phyloP scores from a whole-genome alignment of 352 stramenopile species.

The Aphanomyces invadans region DNA sequence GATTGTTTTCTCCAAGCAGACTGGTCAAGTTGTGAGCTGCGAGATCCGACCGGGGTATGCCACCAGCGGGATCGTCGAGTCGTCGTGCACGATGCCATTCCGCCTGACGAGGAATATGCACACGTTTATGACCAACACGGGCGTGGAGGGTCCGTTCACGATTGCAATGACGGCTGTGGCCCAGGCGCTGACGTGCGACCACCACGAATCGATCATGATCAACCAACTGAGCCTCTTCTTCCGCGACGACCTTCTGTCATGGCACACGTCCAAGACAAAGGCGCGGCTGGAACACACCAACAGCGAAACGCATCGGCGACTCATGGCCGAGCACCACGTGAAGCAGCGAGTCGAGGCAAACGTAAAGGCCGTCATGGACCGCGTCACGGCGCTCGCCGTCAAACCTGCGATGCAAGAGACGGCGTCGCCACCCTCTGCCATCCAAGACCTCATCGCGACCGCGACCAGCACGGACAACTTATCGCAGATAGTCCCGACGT shows the following conservation, averaged over 20 bases:
- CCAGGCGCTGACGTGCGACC: conserved; percentile 73
- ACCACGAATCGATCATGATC: conserved; percentile 53
- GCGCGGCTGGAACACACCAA: conserved; percentile 27
- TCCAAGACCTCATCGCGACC: conserved; percentile 69
- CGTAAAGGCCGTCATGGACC: conserved; percentile 72
- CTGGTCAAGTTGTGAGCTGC: conserved; percentile 72
- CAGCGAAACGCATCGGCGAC: conserved; percentile 36
- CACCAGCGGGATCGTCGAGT: conserved; percentile 72
- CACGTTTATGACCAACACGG: conserved; percentile 77
- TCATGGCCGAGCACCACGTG: conserved; percentile 57
- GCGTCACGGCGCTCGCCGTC: conserved; percentile 64
- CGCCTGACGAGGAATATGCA: conserved; percentile 83
- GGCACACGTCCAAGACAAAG: conserved; percentile 80
- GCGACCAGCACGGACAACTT: conserved; percentile 72
- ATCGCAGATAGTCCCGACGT: conserved; percentile 82
- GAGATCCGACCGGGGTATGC: conserved; percentile 80
- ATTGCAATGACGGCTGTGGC: conserved; percentile 73
- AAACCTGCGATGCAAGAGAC: conserved; percentile 29
- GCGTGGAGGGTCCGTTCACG: conserved; percentile 81
- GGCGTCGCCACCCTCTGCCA: conserved; percentile 43
- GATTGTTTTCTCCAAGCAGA: conserved; percentile 71
- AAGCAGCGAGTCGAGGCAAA: conserved; percentile 82
- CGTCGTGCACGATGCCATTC: conserved; percentile 80
- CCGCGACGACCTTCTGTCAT: conserved; percentile 80
- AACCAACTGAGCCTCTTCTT: conserved; percentile 87